Conservation (phyloP, 495 filamentous ascomycete genomes). For the Penicillium flavigenum region DNA sequence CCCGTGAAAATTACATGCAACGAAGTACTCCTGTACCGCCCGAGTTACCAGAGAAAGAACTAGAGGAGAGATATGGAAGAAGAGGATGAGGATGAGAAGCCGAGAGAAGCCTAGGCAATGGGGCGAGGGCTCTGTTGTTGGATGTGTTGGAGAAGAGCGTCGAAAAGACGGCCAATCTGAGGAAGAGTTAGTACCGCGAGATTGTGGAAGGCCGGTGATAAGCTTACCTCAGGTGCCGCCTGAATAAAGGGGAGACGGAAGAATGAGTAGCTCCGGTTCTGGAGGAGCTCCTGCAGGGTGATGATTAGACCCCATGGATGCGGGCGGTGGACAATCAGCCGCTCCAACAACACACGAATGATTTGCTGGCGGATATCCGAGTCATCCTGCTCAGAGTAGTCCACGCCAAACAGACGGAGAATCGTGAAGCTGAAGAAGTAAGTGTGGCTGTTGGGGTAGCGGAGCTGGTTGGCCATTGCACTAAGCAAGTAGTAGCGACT, state of each 20-base stretch:
- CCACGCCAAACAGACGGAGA: conserved; percentile 79
- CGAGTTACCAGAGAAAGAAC: conserved; percentile 18
- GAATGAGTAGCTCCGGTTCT: conserved; percentile 84
- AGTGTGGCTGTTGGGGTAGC: conserved; percentile 84
- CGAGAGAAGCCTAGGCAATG: conserved; percentile 32
- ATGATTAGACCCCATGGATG: conserved; percentile 96
- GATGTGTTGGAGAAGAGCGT: conserved; percentile 51
- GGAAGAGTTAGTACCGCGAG: conserved; percentile 13
- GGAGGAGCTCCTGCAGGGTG: conserved; percentile 83
- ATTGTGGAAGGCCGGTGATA: neutral
- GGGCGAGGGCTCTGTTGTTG: conserved; percentile 51
- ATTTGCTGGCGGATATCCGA: conserved; percentile 86
- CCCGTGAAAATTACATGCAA: conserved; percentile 34
- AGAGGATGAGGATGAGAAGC: conserved; percentile 10
- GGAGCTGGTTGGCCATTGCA: conserved; percentile 87
- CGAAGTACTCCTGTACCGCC: conserved; percentile 13
- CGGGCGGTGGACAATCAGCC: conserved; percentile 83
- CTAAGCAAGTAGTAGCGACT: conserved; percentile 80
- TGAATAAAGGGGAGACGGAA: conserved; percentile 93
- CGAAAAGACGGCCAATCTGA: conserved; percentile 51
- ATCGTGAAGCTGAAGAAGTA: conserved; percentile 90
- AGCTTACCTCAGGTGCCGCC: conserved; percentile 73
- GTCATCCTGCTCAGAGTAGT: conserved; percentile 73
- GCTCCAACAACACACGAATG: conserved; percentile 80
- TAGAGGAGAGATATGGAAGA: conserved; percentile 15